Conservation (phyloP, 2,329 filamentous ascomycete species). For the Graphiopsis chlorocephala region DNA sequence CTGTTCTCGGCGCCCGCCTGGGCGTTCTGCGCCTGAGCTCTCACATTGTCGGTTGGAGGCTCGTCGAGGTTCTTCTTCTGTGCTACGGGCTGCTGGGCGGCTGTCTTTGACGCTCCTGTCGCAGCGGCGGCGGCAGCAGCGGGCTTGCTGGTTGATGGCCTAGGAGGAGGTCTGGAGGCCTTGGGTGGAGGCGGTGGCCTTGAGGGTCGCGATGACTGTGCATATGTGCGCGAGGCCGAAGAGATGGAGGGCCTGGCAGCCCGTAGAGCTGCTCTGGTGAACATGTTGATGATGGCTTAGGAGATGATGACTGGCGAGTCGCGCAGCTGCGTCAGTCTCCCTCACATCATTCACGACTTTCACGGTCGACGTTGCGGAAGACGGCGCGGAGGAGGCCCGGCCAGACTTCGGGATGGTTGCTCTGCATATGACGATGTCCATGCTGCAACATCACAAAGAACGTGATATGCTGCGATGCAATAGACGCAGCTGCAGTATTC, state of each 20-base stretch:
- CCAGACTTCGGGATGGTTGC: neutral
- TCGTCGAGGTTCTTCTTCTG: conserved; percentile 31
- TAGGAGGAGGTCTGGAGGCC: conserved; percentile 7
- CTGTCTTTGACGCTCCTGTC: neutral
- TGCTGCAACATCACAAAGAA: neutral
- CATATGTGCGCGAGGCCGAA: conserved; percentile 9
- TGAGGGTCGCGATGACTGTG: conserved; percentile 13
- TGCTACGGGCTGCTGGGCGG: conserved; percentile 29
- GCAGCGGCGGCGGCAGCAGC: conserved; percentile 6
- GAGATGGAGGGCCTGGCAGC: conserved; percentile 10
- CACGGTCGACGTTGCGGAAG: conserved; percentile 1
- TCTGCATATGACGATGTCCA: neutral
- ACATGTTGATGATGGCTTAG: conserved; percentile 8
- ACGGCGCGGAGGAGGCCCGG: conserved; percentile 4
- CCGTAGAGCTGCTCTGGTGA: conserved; percentile 13
- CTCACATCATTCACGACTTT: neutral
- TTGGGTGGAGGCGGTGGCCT: conserved; percentile 13
- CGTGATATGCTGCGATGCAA: neutral
- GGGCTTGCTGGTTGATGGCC: conserved; percentile 1
- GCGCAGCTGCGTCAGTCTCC: conserved; percentile 8
- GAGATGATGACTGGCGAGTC: conserved; percentile 3
- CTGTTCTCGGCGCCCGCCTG: conserved; percentile 30
- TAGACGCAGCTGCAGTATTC: neutral
- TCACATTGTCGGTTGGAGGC: conserved; percentile 26
- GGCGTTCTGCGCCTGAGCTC: conserved; percentile 28